Evolutionary conservation across 1,284 basidiomycete species (phyloP), one percentile per base, ranked within the genome.

Genomic region (Puccinia coronata): DNA sequence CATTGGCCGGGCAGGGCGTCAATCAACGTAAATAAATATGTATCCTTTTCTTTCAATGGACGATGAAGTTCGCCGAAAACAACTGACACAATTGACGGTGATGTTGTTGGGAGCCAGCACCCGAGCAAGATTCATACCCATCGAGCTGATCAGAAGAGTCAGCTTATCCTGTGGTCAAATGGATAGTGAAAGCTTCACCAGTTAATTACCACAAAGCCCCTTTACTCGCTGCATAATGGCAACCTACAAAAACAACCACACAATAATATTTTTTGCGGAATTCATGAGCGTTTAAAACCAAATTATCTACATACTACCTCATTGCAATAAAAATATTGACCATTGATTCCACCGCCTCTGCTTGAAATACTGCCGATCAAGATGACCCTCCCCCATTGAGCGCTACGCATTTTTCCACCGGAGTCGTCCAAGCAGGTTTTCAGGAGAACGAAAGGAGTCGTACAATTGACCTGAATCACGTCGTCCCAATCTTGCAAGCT

Each of bases 201-300:
- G 16, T 43, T 43, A 70, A 43, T 43, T 43, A 70, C 67, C 41
- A 47, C 49, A 70, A 23, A 41, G 67, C 67, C 9, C 67, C 67
- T 43, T 70, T 70, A 47, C 67, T 70, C 41, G 67, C 67, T n/a
- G 67, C 67, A n/a, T 70, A 70, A 70, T 70, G 67, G 28, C 67
- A 70, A 9, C 67, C 67, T 70, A 25, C 5, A 4, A 39, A 70
- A 23, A 47, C 25, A 63, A 39, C 3, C 28, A 2, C 14, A 16
- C 43, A 16, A 6, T 8, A 16, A 16, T 43, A 16, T 8, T 8
- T 16, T 16, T 6, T 43, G 43, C 16, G 43, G 43, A 43, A 8
- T 6, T 6, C 16, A 43, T 16, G 16, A 43, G 43, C 43, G 8
- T 43, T 43, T 18, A 63, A 63, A n/a, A n/a, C n/a, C n/a, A n/a